Percentiles rank a stretch among this genome's conserved stretches.
Evolutionary conservation across 1,139 yeast species (phyloP).

Genomic region (Protomyces arabidopsidicola): DNA sequence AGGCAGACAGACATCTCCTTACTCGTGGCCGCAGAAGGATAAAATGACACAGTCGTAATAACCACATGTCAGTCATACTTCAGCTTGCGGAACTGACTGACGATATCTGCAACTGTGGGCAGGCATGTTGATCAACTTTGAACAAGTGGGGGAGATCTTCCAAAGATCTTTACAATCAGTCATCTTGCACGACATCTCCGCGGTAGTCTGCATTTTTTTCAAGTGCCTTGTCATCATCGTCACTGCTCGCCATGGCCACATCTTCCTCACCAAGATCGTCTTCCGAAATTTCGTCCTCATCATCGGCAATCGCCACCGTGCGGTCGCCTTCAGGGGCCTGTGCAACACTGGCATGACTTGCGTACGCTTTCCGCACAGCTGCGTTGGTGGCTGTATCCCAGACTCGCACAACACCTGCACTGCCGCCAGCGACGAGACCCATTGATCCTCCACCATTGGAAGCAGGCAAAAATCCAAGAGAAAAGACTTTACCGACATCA

Average conservation of each 20-base stretch:
- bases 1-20: no score
- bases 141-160: no score
- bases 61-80: no score
- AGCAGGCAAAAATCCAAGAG: constrained; percentile 75
- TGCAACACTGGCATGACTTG: constrained; percentile 29
- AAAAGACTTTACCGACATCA: constrained; percentile 88
- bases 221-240: neutral
- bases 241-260: neutral
- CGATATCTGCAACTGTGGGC: no score
- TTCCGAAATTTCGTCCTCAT: neutral
- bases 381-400: constrained; percentile 88
- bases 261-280: neutral
- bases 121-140: no score
- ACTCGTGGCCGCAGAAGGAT: no score
- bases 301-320: constrained; percentile 17
- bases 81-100: no score
- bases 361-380: constrained; percentile 59
- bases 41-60: no score
- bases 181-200: neutral
- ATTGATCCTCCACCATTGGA: constrained; percentile 74
- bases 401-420: constrained; percentile 72
- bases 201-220: neutral
- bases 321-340: constrained; percentile 32
- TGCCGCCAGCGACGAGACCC: constrained; percentile 81
- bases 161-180: neutral